These are phyloP conservation scores for Pyrrhoderma lamaoense DNA, from an alignment of 1,284 basidiomycete species.

Conservation along the genomic window DNA sequence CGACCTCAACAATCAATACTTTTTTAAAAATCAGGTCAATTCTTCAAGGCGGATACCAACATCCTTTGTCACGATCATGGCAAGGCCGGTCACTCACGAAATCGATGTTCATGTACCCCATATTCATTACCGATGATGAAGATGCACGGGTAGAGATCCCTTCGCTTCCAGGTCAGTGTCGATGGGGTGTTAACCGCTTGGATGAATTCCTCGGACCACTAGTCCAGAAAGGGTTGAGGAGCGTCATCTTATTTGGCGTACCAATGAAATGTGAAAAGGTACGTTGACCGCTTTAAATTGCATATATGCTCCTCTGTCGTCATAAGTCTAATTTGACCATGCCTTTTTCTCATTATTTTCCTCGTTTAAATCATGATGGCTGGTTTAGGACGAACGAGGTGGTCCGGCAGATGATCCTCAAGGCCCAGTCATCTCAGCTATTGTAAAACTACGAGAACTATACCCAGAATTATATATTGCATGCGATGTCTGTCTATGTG, in stretches of 20 bases:
- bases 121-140: conserved; percentile 92
- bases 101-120: conserved; percentile 95
- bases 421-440: conserved; percentile 91
- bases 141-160: conserved; percentile 73
- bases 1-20: conserved; percentile 24
- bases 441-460: conserved; percentile 66
- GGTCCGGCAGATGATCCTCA: conserved; percentile 84
- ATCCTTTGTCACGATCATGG: conserved; percentile 81
- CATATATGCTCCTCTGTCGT: too few relatives aligned
- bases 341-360: too few relatives aligned
- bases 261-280: conserved; percentile 84
- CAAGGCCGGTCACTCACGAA: conserved; percentile 77
- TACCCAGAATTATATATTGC: conserved; percentile 88
- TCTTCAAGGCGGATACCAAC: conserved; percentile 89
- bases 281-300: conserved; percentile 20
- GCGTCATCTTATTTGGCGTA: conserved; percentile 96
- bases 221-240: conserved; percentile 82
- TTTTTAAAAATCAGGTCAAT: conserved; percentile 46
- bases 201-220: conserved; percentile 83
- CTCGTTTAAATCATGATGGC: too few relatives aligned
- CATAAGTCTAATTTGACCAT: too few relatives aligned
- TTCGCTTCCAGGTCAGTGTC: conserved; percentile 77
- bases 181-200: conserved; percentile 95
- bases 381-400: conserved; percentile 68
- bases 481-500: conserved; percentile 97